These are phyloP conservation scores for Paracoccidioides lutzii DNA, from an alignment of 2,329 filamentous ascomycete species.

Conservation along the genomic window DNA sequence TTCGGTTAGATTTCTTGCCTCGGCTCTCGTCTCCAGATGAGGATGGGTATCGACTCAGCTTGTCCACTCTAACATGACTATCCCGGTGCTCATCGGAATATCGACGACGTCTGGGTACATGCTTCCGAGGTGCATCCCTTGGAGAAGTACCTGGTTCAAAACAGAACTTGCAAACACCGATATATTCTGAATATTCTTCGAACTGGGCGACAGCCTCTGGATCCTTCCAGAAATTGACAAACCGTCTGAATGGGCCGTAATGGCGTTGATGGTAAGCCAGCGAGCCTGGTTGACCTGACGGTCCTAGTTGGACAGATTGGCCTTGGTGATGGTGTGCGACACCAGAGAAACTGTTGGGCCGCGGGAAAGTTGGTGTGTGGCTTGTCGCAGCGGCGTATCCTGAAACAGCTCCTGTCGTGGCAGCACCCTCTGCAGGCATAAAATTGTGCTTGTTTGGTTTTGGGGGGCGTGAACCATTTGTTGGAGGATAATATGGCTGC, in stretches of 20 bases:
- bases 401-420: slow-evolving; percentile 35
- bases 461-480: slow-evolving; percentile 18
- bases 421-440: slow-evolving; percentile 32
- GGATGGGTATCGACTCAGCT: slow-evolving; percentile 45
- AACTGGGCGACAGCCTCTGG: slow-evolving; percentile 52
- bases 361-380: slow-evolving; percentile 26
- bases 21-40: slow-evolving; percentile 37
- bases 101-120: slow-evolving; percentile 36
- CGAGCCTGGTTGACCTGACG: slow-evolving; percentile 17
- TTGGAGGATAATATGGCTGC: neutral
- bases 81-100: slow-evolving; percentile 36
- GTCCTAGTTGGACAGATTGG: neutral
- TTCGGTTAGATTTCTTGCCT: slow-evolving; percentile 32
- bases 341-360: slow-evolving; percentile 17
- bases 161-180: slow-evolving; percentile 52
- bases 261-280: slow-evolving; percentile 41
- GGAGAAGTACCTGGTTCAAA: slow-evolving; percentile 48
- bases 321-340: slow-evolving; percentile 9
- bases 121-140: slow-evolving; percentile 46
- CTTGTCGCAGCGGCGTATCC: slow-evolving; percentile 21
- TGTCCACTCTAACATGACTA: slow-evolving; percentile 40
- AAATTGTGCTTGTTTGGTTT: slow-evolving; percentile 34
- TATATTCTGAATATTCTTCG: slow-evolving; percentile 55
- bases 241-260: slow-evolving; percentile 41
- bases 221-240: slow-evolving; percentile 50